Base-by-base conservation (phyloP, 768 basidiomycete species). In the Austroboletus festivus region DNA sequence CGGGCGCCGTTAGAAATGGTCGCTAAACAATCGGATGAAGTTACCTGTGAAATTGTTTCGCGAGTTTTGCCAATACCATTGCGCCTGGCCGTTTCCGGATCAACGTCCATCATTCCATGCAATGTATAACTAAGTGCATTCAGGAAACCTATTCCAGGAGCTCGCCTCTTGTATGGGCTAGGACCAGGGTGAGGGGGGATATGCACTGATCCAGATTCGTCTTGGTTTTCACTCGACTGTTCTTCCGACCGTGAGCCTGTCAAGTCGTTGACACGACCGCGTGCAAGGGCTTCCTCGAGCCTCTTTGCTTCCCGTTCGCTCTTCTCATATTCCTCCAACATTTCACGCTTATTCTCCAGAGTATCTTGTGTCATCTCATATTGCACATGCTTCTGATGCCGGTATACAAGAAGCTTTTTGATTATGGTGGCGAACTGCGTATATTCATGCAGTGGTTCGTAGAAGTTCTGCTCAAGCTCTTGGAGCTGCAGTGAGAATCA, bases 61-160 rank as follows among this genome's bases (percentile, higher is more conserved):
- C 90, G 80, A 5, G 93, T 93, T 73, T 96, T 97, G 52, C 87
- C 87, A 54, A 99, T 98, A 44, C 85, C 82, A 61, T 88, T 97
- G 54, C 96, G 77, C 51, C 96, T 75, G 5, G 95, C 94, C 16
- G 89, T 90, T 72, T 98, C 96, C 3, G 96, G 96, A 69, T 99
- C 96, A 16, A 89, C 89, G 58, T 99, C 96, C 86, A 99, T 97
- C 85, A 98, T 94, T 5, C 95, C 94, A 57, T 94, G 93, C 47
- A 99, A 67, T 20, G 93, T 94, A 69, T 96, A 94, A 61, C 87
- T 93, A 37, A 99, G 73, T 15, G 96, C 96, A 57, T 84, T 92
- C 30, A 99, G 60, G 20, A 99, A 71, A 18, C 91, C 93, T 78
- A 89, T 89, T 7, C 88, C 89, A 46, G 88, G 86, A 12, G 83